phyloP scores from a whole-genome alignment of 1,284 basidiomycete genomes.

The Cutaneotrichosporon dermatis region DNA sequence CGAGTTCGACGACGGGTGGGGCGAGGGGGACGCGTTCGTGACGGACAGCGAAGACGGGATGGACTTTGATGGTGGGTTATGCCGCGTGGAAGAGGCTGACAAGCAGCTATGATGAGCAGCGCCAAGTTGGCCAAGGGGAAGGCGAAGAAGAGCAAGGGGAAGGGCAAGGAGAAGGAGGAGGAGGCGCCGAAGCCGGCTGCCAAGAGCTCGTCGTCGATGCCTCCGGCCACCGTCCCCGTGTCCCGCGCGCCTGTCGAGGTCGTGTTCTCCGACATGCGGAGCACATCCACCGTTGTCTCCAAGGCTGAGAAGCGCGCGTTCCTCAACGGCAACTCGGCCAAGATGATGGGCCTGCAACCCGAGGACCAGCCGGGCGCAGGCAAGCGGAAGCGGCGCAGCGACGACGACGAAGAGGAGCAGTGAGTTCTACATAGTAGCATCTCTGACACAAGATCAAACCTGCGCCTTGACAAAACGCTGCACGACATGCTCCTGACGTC shows the following conservation, averaged over 20 bases:
- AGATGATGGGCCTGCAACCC: constrained; percentile 43
- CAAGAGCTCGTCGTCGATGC: too few species aligned
- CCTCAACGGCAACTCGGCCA: constrained; percentile 44
- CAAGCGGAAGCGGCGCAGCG: constrained; percentile 23
- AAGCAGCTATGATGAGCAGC: constrained; percentile 1
- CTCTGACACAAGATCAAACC: constrained; percentile 30
- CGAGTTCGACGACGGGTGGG: constrained; percentile 44
- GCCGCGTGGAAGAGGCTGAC: background rate
- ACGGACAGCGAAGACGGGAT: constrained; percentile 41
- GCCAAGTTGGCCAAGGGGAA: constrained; percentile 7
- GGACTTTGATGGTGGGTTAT: constrained; percentile 2
- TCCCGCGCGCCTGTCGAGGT: constrained; percentile 27
- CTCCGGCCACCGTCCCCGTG: background rate
- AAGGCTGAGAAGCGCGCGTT: constrained; percentile 45
- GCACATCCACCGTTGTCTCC: constrained; percentile 14
- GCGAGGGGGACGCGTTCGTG: constrained; percentile 36
- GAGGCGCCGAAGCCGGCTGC: background rate
- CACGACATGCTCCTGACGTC: constrained; percentile 47
- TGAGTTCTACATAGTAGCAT: constrained; percentile 10
- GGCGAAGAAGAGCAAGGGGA: constrained; percentile 3
- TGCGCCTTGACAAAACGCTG: constrained; percentile 46
- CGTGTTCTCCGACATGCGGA: constrained; percentile 32
- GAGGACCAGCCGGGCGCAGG: constrained; percentile 22
- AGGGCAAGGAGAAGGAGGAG: constrained; percentile 2
- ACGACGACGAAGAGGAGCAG: constrained; percentile 38